A percentile compares a stretch with the other conserved stretches of the same genome.
Conservation (phyloP, 2,329 filamentous ascomycete species). For the Incumbomyces delicatus region DNA sequence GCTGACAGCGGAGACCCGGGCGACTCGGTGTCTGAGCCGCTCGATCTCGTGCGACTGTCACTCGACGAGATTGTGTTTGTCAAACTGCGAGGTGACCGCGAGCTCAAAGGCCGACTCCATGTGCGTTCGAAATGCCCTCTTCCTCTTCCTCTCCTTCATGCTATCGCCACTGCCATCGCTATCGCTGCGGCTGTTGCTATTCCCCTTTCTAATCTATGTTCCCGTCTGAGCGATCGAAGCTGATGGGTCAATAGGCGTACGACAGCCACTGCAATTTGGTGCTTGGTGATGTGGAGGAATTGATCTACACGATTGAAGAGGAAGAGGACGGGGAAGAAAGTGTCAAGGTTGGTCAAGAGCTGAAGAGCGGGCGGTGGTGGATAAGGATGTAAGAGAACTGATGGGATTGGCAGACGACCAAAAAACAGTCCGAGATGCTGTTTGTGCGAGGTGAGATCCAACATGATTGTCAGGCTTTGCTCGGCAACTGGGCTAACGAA, state of each 20-base stretch:
- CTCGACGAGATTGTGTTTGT: slow-evolving; percentile 92
- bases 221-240: no score
- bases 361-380: not conserved
- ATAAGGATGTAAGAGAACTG: not conserved
- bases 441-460: slow-evolving; percentile 80
- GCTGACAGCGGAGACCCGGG: slow-evolving; percentile 69
- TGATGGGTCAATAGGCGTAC: slow-evolving; percentile 59
- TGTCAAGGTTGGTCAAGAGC: slow-evolving; percentile 49
- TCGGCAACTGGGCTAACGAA: slow-evolving; percentile 15
- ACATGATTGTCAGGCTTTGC: not conserved
- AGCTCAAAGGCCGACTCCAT: slow-evolving; percentile 89
- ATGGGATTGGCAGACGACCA: slow-evolving; percentile 58
- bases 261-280: slow-evolving; percentile 98
- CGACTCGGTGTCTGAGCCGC: slow-evolving; percentile 71
- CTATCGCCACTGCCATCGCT: no score
- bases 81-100: slow-evolving; percentile 88
- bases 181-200: no score
- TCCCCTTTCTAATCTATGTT: no score
- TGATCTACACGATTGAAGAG: slow-evolving; percentile 86
- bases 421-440: slow-evolving; percentile 96
- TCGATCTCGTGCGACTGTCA: slow-evolving; percentile 88
- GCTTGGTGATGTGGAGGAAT: slow-evolving; percentile 92
- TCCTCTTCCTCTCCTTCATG: not conserved
- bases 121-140: slow-evolving; percentile 43
- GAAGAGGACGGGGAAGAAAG: slow-evolving; percentile 69